Evolutionary conservation across 192 early-diverging fungal genomes (phyloP).

Genomic region (Podila epicladia): DNA sequence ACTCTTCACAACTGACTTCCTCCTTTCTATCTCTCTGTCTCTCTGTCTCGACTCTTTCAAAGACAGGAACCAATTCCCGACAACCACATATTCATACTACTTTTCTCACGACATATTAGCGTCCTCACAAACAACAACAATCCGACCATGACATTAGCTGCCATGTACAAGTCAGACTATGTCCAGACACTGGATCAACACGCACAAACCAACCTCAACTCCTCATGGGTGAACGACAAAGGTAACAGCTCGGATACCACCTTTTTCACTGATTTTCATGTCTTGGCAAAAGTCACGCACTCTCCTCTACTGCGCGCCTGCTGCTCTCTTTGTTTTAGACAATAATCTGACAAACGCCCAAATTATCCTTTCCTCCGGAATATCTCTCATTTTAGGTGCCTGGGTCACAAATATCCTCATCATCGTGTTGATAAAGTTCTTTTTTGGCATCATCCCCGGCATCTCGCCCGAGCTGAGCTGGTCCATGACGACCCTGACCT

Average conservation of each 20-base stretch:
- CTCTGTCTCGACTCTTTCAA: too few relatives aligned
- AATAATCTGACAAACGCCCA: too few relatives aligned
- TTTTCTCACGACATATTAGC: background rate
- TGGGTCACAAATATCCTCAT: slow-evolving; percentile 90
- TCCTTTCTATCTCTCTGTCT: too few relatives aligned
- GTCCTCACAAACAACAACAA: too few relatives aligned
- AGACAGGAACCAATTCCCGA: background rate
- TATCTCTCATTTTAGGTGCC: slow-evolving; percentile 69
- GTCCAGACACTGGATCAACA: slow-evolving; percentile 58
- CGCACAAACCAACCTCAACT: slow-evolving; percentile 64
- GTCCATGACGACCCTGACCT: slow-evolving; percentile 95
- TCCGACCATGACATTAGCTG: slow-evolving; percentile 40
- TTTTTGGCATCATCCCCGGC: slow-evolving; percentile 88
- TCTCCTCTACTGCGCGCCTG: too few relatives aligned
- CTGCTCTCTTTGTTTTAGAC: too few relatives aligned
- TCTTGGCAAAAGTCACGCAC: too few relatives aligned
- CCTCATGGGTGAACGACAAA: slow-evolving; percentile 69
- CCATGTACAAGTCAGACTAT: slow-evolving; percentile 51
- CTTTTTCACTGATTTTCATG: background rate
- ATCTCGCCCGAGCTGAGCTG: slow-evolving; percentile 93
- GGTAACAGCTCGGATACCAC: slow-evolving; percentile 15
- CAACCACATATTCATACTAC: background rate
- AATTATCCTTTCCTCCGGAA: too few relatives aligned
- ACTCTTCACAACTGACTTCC: too few relatives aligned
- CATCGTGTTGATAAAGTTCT: slow-evolving; percentile 77